Percentiles rank a stretch among this genome's conserved stretches.
Evolutionary conservation across 2,329 filamentous ascomycete species (phyloP).

Genomic region (Trichoderma koningiopsis): DNA sequence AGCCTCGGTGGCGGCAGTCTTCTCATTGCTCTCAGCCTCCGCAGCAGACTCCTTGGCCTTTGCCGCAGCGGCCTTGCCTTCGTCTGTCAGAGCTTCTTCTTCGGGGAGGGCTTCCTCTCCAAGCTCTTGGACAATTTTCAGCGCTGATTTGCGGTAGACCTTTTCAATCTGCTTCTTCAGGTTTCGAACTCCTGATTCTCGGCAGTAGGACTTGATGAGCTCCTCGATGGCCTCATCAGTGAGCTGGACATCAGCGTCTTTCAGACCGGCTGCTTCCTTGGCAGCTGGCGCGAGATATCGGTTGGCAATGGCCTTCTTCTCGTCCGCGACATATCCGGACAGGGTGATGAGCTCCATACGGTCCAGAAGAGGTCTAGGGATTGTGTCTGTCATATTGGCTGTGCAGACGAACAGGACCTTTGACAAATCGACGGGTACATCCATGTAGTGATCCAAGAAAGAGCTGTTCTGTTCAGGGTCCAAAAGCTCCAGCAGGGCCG

Average conservation of each 20-base stretch:
- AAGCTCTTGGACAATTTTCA: slow-evolving; percentile 95
- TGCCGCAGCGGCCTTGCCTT: slow-evolving; percentile 79
- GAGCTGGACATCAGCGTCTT: slow-evolving; percentile 86
- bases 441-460: slow-evolving; percentile 98
- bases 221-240: slow-evolving; percentile 88
- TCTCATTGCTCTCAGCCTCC: slow-evolving; percentile 29
- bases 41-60: slow-evolving; percentile 52
- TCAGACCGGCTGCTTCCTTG: slow-evolving; percentile 89
- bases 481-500: slow-evolving; percentile 87
- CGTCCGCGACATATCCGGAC: slow-evolving; percentile 94
- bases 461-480: slow-evolving; percentile 97
- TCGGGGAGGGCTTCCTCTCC: slow-evolving; percentile 83
- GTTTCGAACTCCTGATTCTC: slow-evolving; percentile 95
- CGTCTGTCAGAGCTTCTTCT: slow-evolving; percentile 77
- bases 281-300: slow-evolving; percentile 89
- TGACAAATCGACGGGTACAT: slow-evolving; percentile 94
- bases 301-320: slow-evolving; percentile 98
- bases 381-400: slow-evolving; percentile 98
- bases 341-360: slow-evolving; percentile 98
- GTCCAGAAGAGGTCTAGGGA: slow-evolving; percentile 88
- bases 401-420: slow-evolving; percentile 99
- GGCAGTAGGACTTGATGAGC: slow-evolving; percentile 97
- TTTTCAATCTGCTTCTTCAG: slow-evolving; percentile 99
- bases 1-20: slow-evolving; percentile 36
- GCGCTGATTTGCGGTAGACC: slow-evolving; percentile 93